Base-by-base conservation (phyloP, 225 moss, liverwort and hornwort species). In the Takakia lepidozioides region DNA sequence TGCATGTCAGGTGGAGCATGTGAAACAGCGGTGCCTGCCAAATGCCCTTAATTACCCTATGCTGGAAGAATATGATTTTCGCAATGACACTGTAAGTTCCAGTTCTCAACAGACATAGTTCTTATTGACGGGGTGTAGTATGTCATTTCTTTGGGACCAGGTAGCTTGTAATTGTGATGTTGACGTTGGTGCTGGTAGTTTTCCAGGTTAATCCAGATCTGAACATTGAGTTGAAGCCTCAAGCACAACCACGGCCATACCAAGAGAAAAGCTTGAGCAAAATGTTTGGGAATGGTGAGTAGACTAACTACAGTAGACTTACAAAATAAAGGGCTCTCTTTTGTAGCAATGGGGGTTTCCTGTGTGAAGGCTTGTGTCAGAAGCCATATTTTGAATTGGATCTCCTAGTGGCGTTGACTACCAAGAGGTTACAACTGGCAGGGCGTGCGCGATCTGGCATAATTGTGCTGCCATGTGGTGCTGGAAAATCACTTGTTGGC, bases 401-500 rank as follows among this genome's bases (percentile, higher is more conserved):
- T n/a, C n/a, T n/a, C n/a, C n/a, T n/a, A n/a, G n/a, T n/a, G n/a
- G n/a, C n/a, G n/a, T n/a, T n/a, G n/a, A 3, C 1, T 19, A 20
- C 20, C 20, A 7, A 14, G 38, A 2, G 10, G 16, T 11, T 48
- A 16, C 39, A 29, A 52, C 25, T 69, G 38, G 53, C 78, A 98
- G 98, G 98, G 29, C 91, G 98, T 61, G 98, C 98, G 58, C 81
- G 98, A 50, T 98, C 98, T 61, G 98, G 98, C 46, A 98, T 98
- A 66, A 98, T 98, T 19, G 98, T 98, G 55, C 80, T 98, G 42
- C 98, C 98, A 2, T 98, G 98, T 79, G 98, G 98, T 43, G 98
- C 98, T 74, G 98, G 98, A 54, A 98, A 98, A 61, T 98, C 98
- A 4, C 73, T 98, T 38, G 98, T 98, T n/a, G 98, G 98, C 19